These are phyloP conservation scores for Rubia tinctorum DNA, from an alignment of 305 asterid species.

Conservation along the genomic window DNA sequence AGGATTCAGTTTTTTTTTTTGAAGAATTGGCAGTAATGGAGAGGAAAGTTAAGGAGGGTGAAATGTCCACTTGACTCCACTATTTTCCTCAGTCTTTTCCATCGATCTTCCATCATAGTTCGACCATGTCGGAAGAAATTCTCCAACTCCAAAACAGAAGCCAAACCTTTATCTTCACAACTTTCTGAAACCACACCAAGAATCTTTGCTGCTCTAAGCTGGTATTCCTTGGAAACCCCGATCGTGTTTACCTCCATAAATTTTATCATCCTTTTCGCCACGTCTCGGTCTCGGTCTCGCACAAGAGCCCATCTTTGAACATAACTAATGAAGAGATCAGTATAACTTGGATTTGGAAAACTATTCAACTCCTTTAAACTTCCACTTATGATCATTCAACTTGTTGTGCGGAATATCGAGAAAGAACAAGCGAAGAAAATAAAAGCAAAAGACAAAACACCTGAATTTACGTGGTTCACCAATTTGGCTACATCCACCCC, in stretches of 20 bases:
- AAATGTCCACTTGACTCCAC: conserved; percentile 30
- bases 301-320: not conserved
- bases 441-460: too few species aligned
- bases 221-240: conserved; percentile 88
- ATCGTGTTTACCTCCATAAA: conserved; percentile 10
- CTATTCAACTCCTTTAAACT: too few species aligned
- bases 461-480: too few species aligned
- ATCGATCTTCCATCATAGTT: conserved; percentile 42
- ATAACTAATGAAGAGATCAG: not conserved
- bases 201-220: conserved; percentile 67
- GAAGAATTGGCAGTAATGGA: conserved; percentile 45
- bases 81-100: conserved; percentile 44
- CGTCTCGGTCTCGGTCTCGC: not conserved
- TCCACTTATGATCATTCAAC: too few species aligned
- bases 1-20: conserved; percentile 32
- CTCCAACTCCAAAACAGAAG: conserved; percentile 21
- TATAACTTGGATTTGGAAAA: too few species aligned
- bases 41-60: conserved; percentile 43
- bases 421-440: too few species aligned
- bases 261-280: not conserved
- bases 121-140: conserved; percentile 53
- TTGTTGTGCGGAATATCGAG: too few species aligned
- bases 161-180: conserved; percentile 25
- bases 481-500: too few species aligned
- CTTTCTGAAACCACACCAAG: conserved; percentile 19